Evolutionary conservation across 2,329 filamentous ascomycete genomes (phyloP).

Genomic region (Fusarium annulatum): DNA sequence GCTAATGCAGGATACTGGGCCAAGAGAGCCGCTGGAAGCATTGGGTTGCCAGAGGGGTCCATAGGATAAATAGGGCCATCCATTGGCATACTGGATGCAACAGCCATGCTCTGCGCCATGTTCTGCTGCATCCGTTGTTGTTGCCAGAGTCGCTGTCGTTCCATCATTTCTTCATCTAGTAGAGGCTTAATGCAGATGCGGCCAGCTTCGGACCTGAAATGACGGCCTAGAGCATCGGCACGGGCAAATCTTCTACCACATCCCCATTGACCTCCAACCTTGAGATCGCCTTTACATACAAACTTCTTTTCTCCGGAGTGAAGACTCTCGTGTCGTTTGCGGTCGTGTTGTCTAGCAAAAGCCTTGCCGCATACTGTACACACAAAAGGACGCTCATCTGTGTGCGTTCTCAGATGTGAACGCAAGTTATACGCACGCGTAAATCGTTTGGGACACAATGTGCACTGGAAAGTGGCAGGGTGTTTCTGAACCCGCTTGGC

Average conservation of each 20-base stretch:
- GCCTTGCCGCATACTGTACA: slow-evolving; percentile 98
- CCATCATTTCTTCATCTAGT: slow-evolving; percentile 90
- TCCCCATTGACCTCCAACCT: slow-evolving; percentile 86
- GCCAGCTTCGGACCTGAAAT: slow-evolving; percentile 95
- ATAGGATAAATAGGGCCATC: slow-evolving; percentile 68
- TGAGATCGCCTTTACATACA: slow-evolving; percentile 92
- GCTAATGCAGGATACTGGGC: slow-evolving; percentile 95
- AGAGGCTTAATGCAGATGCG: slow-evolving; percentile 97
- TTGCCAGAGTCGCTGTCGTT: slow-evolving; percentile 79
- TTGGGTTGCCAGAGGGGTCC: slow-evolving; percentile 68
- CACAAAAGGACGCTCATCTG: slow-evolving; percentile 95
- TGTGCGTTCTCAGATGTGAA: slow-evolving; percentile 95
- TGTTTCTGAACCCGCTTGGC: slow-evolving; percentile 95
- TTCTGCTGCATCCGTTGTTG: slow-evolving; percentile 77
- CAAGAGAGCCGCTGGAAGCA: slow-evolving; percentile 86
- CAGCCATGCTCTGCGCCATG: slow-evolving; percentile 69
- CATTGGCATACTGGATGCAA: slow-evolving; percentile 65
- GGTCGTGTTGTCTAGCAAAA: slow-evolving; percentile 96
- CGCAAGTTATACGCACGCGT: slow-evolving; percentile 96
- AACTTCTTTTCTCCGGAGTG: slow-evolving; percentile 99
- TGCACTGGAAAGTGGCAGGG: slow-evolving; percentile 96
- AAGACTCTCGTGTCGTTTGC: slow-evolving; percentile 94
- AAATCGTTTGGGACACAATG: slow-evolving; percentile 92
- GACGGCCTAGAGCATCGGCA: slow-evolving; percentile 91
- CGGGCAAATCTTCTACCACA: slow-evolving; percentile 93